Conservation (phyloP, 2,329 filamentous ascomycete genomes). For the Xylaria sp. region DNA sequence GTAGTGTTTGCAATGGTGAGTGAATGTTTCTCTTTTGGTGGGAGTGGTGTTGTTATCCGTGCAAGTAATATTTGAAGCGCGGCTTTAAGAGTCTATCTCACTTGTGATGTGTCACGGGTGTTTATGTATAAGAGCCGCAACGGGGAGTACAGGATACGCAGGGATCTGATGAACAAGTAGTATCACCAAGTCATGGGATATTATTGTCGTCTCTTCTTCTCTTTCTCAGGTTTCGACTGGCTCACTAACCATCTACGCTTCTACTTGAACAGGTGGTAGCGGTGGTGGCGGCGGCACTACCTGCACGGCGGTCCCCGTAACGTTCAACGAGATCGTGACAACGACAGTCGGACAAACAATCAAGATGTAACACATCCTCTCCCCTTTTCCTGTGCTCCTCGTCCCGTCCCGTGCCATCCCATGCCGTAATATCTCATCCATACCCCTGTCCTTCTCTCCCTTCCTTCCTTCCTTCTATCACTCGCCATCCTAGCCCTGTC, state of each 20-base stretch:
- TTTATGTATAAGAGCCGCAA: background rate
- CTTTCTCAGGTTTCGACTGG: background rate
- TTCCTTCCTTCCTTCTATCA: background rate
- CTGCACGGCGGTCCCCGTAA: slow-evolving; percentile 53
- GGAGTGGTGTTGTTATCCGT: background rate
- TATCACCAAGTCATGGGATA: background rate
- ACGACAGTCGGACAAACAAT: slow-evolving; percentile 60
- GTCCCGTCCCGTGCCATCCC: background rate
- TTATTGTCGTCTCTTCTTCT: background rate
- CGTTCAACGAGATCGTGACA: slow-evolving; percentile 59
- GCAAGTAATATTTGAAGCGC: background rate
- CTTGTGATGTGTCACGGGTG: background rate
- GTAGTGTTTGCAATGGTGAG: slow-evolving; percentile 36
- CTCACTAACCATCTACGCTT: no score
- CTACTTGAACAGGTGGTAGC: background rate
- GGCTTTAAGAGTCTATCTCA: background rate
- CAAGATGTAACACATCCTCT: slow-evolving; percentile 55
- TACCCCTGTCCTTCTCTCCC: background rate
- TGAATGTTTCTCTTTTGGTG: slow-evolving; percentile 5
- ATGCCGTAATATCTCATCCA: background rate
- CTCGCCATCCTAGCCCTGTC: no score
- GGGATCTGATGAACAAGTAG: background rate
- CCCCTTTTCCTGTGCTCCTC: slow-evolving; percentile 41
- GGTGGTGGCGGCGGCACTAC: background rate
- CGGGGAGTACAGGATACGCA: background rate